Evolutionary conservation across 768 basidiomycete genomes (phyloP).

Genomic region (Tulasnella sp.): DNA sequence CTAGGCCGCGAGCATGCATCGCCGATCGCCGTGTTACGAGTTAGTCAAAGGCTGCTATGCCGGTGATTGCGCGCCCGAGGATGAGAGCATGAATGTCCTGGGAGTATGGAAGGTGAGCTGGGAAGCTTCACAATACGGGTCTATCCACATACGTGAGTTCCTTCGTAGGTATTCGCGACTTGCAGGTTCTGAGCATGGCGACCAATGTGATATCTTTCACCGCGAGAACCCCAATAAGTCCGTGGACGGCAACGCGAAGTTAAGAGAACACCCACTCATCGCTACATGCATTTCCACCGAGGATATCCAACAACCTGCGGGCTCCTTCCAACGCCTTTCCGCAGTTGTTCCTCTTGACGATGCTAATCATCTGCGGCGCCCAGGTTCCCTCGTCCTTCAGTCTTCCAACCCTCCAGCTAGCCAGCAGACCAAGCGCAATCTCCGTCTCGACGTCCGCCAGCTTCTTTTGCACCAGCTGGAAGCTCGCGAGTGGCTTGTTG

Average conservation of each 20-base stretch:
- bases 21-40: too few species aligned
- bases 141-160: conserved; percentile 42
- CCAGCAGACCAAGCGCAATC: conserved; percentile 61
- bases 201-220: conserved; percentile 75
- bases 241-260: background rate
- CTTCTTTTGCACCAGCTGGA: conserved; percentile 98
- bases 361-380: conserved; percentile 88
- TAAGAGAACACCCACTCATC: conserved; percentile 52
- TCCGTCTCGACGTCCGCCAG: conserved; percentile 89
- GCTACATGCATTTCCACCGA: conserved; percentile 87
- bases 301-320: conserved; percentile 70
- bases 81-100: conserved; percentile 88
- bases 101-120: background rate
- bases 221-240: background rate
- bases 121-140: conserved; percentile 16
- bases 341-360: conserved; percentile 93
- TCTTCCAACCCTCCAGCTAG: conserved; percentile 70
- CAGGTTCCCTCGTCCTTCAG: conserved; percentile 67
- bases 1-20: too few species aligned
- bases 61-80: conserved; percentile 87
- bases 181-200: conserved; percentile 90
- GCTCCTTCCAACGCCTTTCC: conserved; percentile 83
- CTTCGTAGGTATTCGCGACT: conserved; percentile 94
- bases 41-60: conserved; percentile 59
- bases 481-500: conserved; percentile 75